Evolutionary conservation across 805 yeast species (phyloP).

Genomic region (Saccharomycopsis sp.): DNA sequence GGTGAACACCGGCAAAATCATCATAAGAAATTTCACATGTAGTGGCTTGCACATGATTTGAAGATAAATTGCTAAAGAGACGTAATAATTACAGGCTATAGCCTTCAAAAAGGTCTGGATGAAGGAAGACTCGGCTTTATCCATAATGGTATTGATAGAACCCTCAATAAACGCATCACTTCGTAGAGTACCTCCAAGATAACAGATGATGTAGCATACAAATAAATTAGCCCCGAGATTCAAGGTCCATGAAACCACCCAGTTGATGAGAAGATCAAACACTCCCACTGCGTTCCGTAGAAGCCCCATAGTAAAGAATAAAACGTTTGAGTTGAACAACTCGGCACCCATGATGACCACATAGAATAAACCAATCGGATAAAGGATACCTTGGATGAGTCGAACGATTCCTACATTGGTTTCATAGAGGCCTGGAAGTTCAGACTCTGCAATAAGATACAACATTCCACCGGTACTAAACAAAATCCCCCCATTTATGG

Average conservation of each 20-base stretch:
- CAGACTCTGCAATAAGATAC: conserved; percentile 47
- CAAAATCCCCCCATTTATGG: conserved; percentile 62
- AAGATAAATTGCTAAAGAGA: conserved; percentile 66
- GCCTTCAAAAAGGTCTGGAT: conserved; percentile 62
- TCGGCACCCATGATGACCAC: conserved; percentile 74
- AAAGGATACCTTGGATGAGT: conserved; percentile 53
- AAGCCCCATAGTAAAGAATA: conserved; percentile 64
- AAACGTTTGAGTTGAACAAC: conserved; percentile 64
- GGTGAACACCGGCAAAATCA: conserved; percentile 64
- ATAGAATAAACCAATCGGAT: conserved; percentile 67
- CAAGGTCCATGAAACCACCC: conserved; percentile 61
- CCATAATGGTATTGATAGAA: conserved; percentile 40
- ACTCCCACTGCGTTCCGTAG: conserved; percentile 64
- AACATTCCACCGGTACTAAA: conserved; percentile 73
- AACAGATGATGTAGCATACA: conserved; percentile 57
- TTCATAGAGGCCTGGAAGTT: conserved; percentile 37
- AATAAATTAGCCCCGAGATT: conserved; percentile 61
- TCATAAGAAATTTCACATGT: conserved; percentile 63
- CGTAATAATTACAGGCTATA: conserved; percentile 73
- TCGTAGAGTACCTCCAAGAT: conserved; percentile 45
- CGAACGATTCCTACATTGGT: conserved; percentile 47
- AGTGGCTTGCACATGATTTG: conserved; percentile 75
- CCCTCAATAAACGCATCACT: conserved; percentile 39
- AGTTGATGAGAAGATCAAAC: conserved; percentile 55
- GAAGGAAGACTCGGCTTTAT: conserved; percentile 42